Percentiles rank a stretch among this genome's conserved stretches.
Conservation (phyloP, 2,329 filamentous ascomycete species). For the Alternaria gansuensis region DNA sequence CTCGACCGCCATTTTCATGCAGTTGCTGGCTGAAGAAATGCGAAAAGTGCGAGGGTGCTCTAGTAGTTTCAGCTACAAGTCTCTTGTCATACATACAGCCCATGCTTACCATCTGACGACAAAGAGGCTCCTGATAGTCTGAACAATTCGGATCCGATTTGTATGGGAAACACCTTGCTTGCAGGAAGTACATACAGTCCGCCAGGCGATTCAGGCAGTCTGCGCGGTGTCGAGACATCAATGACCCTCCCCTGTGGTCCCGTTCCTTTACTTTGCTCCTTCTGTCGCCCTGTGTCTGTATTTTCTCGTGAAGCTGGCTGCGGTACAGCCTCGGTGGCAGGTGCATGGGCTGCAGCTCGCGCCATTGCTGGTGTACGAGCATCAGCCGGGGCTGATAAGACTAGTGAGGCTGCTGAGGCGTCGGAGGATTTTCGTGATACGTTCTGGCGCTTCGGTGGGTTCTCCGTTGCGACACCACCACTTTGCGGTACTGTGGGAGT, state of each 20-base stretch:
- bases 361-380: constrained; percentile 35
- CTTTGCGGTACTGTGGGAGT: constrained; percentile 38
- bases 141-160: constrained; percentile 75
- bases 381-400: constrained; percentile 28
- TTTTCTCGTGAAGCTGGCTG: constrained; percentile 24
- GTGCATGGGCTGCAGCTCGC: constrained; percentile 25
- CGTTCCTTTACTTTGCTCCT: constrained; percentile 45
- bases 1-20: constrained; percentile 67
- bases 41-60: constrained; percentile 96
- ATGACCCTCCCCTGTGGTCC: constrained; percentile 47
- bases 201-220: constrained; percentile 38
- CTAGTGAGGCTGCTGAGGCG: constrained; percentile 39
- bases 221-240: constrained; percentile 47
- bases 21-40: constrained; percentile 91
- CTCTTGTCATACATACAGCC: constrained; percentile 3
- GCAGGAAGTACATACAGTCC: constrained; percentile 66
- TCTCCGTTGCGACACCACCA: constrained; percentile 28
- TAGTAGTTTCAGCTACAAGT: constrained; percentile 59
- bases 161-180: constrained; percentile 75
- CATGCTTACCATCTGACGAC: constrained; percentile 71
- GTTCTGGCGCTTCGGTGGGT: constrained; percentile 45
- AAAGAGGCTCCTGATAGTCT: constrained; percentile 74
- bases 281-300: constrained; percentile 33
- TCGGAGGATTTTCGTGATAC: constrained; percentile 47
- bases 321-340: constrained; percentile 27